Percentiles rank a stretch among this genome's conserved stretches.
These are phyloP conservation scores for Coemansia sp. DNA, from an alignment of 192 early-diverging fungal species.

Conservation along the genomic window DNA sequence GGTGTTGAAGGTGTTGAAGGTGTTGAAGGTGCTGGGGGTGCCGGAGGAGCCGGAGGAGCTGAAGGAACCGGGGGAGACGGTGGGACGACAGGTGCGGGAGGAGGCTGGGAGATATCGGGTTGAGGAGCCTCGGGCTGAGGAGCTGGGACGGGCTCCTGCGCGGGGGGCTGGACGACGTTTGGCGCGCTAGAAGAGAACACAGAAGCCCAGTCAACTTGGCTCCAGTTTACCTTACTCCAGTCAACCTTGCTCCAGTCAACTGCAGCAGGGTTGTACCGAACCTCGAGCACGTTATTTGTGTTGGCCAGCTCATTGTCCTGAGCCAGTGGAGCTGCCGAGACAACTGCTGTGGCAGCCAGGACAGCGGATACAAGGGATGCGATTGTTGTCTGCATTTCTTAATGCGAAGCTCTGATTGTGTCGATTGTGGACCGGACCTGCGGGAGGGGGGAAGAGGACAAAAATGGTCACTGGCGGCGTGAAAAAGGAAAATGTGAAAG, in stretches of 20 bases:
- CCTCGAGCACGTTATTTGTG: constrained; percentile 15
- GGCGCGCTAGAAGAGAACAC: constrained; percentile 14
- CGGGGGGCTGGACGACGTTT: neutral
- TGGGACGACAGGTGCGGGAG: neutral
- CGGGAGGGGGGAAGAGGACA: neutral
- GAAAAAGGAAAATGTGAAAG: neutral
- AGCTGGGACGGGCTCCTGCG: constrained; percentile 3
- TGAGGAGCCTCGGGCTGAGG: neutral
- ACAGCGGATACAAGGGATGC: constrained; percentile 17
- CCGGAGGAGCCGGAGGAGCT: neutral
- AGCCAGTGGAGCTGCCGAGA: constrained; percentile 18
- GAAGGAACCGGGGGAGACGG: neutral
- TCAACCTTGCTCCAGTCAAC: constrained; percentile 33
- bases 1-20: neutral
- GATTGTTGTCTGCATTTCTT: constrained; percentile 23
- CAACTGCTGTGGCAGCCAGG: constrained; percentile 14
- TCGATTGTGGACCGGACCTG: constrained; percentile 6
- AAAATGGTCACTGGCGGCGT: neutral
- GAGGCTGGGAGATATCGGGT: neutral
- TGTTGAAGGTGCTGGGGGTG: neutral
- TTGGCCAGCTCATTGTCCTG: constrained; percentile 16
- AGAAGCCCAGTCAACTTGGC: constrained; percentile 24
- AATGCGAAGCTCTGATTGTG: neutral
- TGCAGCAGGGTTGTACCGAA: constrained; percentile 25
- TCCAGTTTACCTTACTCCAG: constrained; percentile 31